Evolutionary conservation across 495 filamentous ascomycete species (phyloP), one percentile per base, ranked within the genome.

Genomic region (Aspergillus hancockii): DNA sequence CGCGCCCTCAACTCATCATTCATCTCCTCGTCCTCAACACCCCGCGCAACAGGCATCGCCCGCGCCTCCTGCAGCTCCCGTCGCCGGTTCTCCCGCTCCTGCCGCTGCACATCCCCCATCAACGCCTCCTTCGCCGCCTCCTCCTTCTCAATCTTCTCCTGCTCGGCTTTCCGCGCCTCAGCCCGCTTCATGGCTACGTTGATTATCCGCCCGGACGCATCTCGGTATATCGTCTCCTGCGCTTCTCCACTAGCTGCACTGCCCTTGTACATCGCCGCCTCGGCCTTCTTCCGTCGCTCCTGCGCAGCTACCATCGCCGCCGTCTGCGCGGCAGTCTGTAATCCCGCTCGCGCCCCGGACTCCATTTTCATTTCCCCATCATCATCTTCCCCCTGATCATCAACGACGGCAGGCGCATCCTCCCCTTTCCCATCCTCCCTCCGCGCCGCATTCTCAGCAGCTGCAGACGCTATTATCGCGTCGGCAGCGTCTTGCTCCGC

Each of bases 131-230:
- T 73, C 56, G 82, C 84, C 47, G 82, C 83, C 43, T 74, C 71
- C 64, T 88, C 83, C 63, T 87, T 85, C 21, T 78, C 69, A 41
- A 81, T 83, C 28, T 89, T 88, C 68, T 91, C 90, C 57, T 90
- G 86, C 10, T 85, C 85, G 51, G 86, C 86, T 38, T 82, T 81
- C 7, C 92, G 79, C 30, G 90, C 87, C 70, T 97, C 93, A 14
- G 92, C 92, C 4, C 93, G 81, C 70, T 89, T 88, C 89, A 97
- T 90, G 2, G 87, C 83, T 8, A 96, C 87, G 67, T 98, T 95
- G 60, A 98, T 90, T 13, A 96, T 87, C 19, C 93, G 83, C 3
- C 94, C 94, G 3, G 88, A 92, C 12, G 94, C 94, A 78, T 98
- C 94, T 51, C 94, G 88, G 67, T 97, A 94, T 45, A 97, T 90